Evolutionary conservation across 768 basidiomycete genomes (phyloP).

Genomic region (Paxillus involutus): DNA sequence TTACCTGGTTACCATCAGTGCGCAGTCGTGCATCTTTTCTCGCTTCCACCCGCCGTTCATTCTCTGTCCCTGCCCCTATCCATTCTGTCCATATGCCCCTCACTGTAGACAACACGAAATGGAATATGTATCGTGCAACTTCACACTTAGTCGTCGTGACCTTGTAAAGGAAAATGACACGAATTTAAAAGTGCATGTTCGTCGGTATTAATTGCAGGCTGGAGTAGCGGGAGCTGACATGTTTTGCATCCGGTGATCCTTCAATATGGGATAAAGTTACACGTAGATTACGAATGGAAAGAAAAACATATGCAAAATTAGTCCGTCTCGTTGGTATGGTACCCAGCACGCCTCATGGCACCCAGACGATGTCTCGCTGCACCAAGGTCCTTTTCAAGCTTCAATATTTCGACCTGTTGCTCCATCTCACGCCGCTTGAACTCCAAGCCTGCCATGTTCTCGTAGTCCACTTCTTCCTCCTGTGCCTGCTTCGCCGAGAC

Average conservation of each 20-base stretch:
- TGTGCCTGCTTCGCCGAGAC: constrained; percentile 81
- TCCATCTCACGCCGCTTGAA: constrained; percentile 99
- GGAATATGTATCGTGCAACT: background rate
- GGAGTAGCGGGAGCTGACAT: no score
- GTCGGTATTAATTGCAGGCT: no score
- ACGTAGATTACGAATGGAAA: constrained; percentile 20
- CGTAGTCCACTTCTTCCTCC: constrained; percentile 81
- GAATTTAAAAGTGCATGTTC: background rate
- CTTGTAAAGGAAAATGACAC: background rate
- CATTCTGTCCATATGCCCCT: background rate
- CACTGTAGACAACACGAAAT: background rate
- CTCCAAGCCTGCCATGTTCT: constrained; percentile 89
- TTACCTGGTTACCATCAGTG: constrained; percentile 4
- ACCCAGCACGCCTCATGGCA: constrained; percentile 85
- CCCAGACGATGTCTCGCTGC: constrained; percentile 81
- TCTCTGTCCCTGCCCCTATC: background rate
- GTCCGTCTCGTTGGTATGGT: constrained; percentile 84
- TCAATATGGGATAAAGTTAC: constrained; percentile 19
- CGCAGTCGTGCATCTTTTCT: background rate
- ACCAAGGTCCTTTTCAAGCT: constrained; percentile 92
- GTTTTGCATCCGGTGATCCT: background rate
- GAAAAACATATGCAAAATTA: constrained; percentile 27
- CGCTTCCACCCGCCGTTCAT: background rate
- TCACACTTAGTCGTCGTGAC: no score
- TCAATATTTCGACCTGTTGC: constrained; percentile 97